Base-by-base conservation (phyloP, 1,284 basidiomycete species). In the Ustilago loliicola region DNA sequence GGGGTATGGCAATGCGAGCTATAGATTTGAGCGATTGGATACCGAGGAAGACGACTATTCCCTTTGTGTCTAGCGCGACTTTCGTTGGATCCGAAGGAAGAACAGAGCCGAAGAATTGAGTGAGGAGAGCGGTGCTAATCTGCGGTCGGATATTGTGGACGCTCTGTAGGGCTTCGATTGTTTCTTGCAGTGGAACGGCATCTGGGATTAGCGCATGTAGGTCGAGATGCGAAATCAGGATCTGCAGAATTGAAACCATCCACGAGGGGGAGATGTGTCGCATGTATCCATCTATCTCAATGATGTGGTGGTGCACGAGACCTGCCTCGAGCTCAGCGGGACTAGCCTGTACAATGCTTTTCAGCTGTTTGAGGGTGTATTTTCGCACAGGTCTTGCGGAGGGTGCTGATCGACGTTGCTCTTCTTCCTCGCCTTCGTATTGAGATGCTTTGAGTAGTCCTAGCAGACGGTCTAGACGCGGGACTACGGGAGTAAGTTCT, bases 291-390 rank as follows among this genome's bases (percentile, higher is more conserved):
- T 83, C 81, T 32, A 85, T 66, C 54, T 78, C 67, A 27, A 85
- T 58, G 17, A 85, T 66, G 17, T 81, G 79, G 21, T 77, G 64
- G 8, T 66, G 56, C 10, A 69, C 51, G 21, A 82, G 59, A 4
- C 81, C 84, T 11, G 66, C 38, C 10, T 63, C 58, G 21, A 85
- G 68, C 56, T 85, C 84, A 1, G 32, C 57, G 2, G 80, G 79
- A 42, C 80, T 82, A 0, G 84, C 82, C 51, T 85, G 84, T 15
- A 85, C 81, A 30, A 85, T 74, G 40, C 76, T 80, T 36, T 72
- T 67, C 19, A 85, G 66, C 63, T 85, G 79, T 36, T 66, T 67
- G 45, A 74, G 70, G n/a, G 78, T 84, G 62, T 85, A 85, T 38
- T 66, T 77, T 34, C 79, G 55, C 21, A 59, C 59, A 2, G 61